Percentiles rank a stretch among this genome's conserved stretches.
Evolutionary conservation across 176 grass and related monocot species (phyloP).

Genomic region (Ensete glaucum): DNA sequence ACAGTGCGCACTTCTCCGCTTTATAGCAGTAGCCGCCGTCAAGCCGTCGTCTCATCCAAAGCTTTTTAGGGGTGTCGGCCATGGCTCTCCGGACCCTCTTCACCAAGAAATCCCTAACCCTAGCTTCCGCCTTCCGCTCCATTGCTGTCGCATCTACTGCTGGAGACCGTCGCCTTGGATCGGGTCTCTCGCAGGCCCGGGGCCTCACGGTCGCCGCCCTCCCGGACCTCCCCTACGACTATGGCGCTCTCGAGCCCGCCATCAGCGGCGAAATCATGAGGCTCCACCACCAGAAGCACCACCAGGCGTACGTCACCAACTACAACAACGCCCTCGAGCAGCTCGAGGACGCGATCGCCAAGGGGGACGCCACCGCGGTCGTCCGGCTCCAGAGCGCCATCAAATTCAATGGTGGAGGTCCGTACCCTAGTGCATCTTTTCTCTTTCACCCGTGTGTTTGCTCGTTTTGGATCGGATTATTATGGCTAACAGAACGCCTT

Average conservation of each 20-base stretch:
- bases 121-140: conserved; percentile 9
- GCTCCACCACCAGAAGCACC: conserved; percentile 96
- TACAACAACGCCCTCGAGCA: conserved; percentile 99
- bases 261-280: conserved; percentile 93
- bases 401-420: conserved; percentile 99
- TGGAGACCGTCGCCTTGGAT: neutral
- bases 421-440: neutral
- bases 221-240: conserved; percentile 92
- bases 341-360: conserved; percentile 62
- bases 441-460: neutral
- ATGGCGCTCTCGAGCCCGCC: conserved; percentile 66
- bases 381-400: conserved; percentile 79
- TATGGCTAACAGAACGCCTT: neutral
- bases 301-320: conserved; percentile 89
- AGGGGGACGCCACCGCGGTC: conserved; percentile 50
- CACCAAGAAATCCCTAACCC: conserved; percentile 39
- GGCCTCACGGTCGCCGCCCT: conserved; percentile 47
- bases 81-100: conserved; percentile 69
- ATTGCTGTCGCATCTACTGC: conserved; percentile 6
- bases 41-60: too few relatives aligned
- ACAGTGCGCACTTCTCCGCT: neutral
- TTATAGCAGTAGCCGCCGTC: too few relatives aligned
- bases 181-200: neutral
- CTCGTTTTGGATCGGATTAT: neutral
- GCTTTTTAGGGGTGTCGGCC: neutral